Evolutionary conservation across 106 monocot species (phyloP).

Genomic region (Dendrobium catenatum): DNA sequence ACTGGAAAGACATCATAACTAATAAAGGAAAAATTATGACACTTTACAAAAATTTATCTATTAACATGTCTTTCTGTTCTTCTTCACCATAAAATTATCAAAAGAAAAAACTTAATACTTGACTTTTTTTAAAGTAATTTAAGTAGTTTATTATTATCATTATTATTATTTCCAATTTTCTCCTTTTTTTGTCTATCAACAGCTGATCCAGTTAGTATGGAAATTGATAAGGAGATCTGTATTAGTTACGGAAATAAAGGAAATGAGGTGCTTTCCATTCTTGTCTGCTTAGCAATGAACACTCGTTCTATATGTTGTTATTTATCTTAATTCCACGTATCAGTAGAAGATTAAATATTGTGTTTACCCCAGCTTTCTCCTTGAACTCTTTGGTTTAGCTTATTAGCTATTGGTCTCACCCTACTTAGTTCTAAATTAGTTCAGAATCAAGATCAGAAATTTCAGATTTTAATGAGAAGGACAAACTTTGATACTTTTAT

Average conservation of each 20-base stretch:
- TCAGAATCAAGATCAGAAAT: background rate
- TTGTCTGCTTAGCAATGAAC: background rate
- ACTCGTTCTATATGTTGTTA: background rate
- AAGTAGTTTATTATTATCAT: background rate
- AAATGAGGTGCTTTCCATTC: conserved; percentile 68
- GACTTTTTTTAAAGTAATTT: background rate
- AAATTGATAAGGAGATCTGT: conserved; percentile 59
- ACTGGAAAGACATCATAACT: background rate
- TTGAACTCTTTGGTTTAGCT: background rate
- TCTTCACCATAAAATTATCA: background rate
- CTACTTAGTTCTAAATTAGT: background rate
- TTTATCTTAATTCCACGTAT: background rate
- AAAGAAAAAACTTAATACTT: background rate
- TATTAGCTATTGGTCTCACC: background rate
- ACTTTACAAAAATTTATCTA: background rate
- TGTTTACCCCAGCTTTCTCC: background rate
- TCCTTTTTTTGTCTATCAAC: background rate
- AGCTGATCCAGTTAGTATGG: conserved; percentile 41
- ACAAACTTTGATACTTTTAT: background rate
- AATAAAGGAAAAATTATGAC: background rate
- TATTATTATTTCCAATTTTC: background rate
- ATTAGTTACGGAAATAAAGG: conserved; percentile 98
- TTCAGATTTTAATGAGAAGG: background rate
- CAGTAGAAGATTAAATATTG: background rate
- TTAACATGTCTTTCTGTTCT: background rate